Evolutionary conservation across 1,139 yeast species (phyloP), one percentile per base, ranked within the genome.

Genomic region (Meyerozyma carpophila): DNA sequence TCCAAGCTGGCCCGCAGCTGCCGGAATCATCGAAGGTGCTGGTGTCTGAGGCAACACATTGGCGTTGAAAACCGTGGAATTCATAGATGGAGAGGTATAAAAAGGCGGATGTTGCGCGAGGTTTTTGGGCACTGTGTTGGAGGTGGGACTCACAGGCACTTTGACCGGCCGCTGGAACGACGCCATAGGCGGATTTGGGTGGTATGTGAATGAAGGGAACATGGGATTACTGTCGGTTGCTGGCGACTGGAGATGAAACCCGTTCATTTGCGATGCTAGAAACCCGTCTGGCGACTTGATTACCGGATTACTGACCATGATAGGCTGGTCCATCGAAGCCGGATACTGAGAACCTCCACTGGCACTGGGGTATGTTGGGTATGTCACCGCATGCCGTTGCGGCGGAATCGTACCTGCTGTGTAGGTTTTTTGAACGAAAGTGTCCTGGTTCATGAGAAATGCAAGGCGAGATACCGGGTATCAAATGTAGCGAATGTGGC

Each of bases 231-330:
- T 21, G 13, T 37, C 32, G 26, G 40, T 24, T 8, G 25, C 32
- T 10, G 40, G 40, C 9, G 40, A 24, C 25, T 37, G 32, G 32
- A 37, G 40, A 14, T 37, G 40, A 16, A 37, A 37, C 9, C 32
- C 26, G 16, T 37, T 37, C 40, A 37, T 37, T 13, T 14, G 21
- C 13, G 40, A 37, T n/a, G 32, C 32, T 11, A 37, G n/a, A 8
- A 14, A 20, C 5, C 37, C 32, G n/a, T 37, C 40, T 8, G 40
- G 40, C 3, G 40, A 37, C 40, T 28, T 16, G 24, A 37, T 34
- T 5, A 18, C 37, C n/a, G 26, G 10, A 21, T 21, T 34, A 34
- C n/a, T 16, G 16, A 10, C 37, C 11, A 21, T 18, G n/a, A 34
- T 4, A 8, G 37, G 37, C 14, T 6, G 26, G 13, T 34, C 29